These are phyloP conservation scores for Boletus huronensis DNA, from an alignment of 768 basidiomycete genomes.

Conservation along the genomic window DNA sequence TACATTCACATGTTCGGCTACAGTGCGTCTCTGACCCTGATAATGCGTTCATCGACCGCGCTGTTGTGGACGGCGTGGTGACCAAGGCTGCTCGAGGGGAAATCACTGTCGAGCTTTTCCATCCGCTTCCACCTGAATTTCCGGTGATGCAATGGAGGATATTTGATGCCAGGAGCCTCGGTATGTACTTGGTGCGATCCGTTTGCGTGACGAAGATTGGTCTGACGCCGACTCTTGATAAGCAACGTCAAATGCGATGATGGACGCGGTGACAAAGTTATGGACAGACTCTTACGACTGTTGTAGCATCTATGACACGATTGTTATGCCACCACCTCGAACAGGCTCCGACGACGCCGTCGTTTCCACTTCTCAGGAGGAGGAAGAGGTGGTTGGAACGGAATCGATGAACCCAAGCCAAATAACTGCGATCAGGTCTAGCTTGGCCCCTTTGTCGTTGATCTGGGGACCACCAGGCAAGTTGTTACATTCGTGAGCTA, in stretches of 20 bases:
- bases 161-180: constrained; percentile 59
- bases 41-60: constrained; percentile 43
- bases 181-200: constrained; percentile 30
- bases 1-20: constrained; percentile 66
- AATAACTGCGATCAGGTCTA: constrained; percentile 44
- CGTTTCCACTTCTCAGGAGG: background rate
- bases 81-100: constrained; percentile 50
- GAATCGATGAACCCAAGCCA: constrained; percentile 54
- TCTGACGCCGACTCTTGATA: constrained; percentile 4
- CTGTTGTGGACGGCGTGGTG: constrained; percentile 61
- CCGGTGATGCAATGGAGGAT: constrained; percentile 60
- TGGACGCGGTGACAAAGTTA: constrained; percentile 55
- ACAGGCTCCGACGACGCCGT: constrained; percentile 21
- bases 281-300: constrained; percentile 40
- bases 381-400: constrained; percentile 12
- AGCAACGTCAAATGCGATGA: constrained; percentile 65
- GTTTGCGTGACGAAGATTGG: background rate
- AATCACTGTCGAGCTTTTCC: constrained; percentile 48
- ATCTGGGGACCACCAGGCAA: constrained; percentile 72
- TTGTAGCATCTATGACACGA: constrained; percentile 49
- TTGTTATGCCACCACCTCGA: constrained; percentile 31
- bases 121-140: constrained; percentile 60
- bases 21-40: constrained; percentile 55
- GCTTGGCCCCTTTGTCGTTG: constrained; percentile 44
- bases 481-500: background rate